Base-by-base conservation (phyloP, 164 flowering plant genomes). In the Vitis cinerea region DNA sequence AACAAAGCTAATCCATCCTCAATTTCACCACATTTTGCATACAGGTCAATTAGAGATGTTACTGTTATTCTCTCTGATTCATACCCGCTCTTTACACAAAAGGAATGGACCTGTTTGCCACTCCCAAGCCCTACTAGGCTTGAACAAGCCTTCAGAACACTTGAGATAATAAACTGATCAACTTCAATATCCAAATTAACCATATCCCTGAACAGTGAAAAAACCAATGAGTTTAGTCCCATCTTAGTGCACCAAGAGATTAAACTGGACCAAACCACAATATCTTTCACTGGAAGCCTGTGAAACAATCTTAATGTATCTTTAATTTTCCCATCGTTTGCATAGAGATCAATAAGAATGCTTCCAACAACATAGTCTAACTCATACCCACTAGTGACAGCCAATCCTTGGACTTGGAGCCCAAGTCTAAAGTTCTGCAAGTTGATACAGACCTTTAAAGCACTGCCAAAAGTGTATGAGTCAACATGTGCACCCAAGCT, bases 11-110 rank as follows among this genome's bases (percentile, higher is more conserved):
- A 67, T 11, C 61, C 79, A 67, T 66, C 74, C 30, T 67, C 72
- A 63, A 76, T 76, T 54, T 70, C 75, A 63, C 82, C 79, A 60
- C 82, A 75, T 73, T 79, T 79, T 29, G 71, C 17, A 31, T 79
- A 79, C 82, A 79, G 75, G 54, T 73, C 77, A 50, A 70, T 59
- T 2, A 79, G 79, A 27, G 79, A 69, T 52, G 79, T 75, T 7
- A 56, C n/a, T 17, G 53, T 59, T 19, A 79, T 66, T 16, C 13
- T 65, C 19, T 78, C 82, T 3, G 52, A 37, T 57, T 62, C 77
- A 67, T 61, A 72, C 9, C 79, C 77, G 13, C 37, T 75, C 71
- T 79, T 79, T 9, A 67, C 27, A 66, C 72, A 58, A 51, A 72
- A 64, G 44, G 67, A 72, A 70, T 79, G 82, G 11, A 73, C 67